Evolutionary conservation across 1,139 yeast species (phyloP), one percentile per base, ranked within the genome.

Genomic region (Suhomyces terraborum): DNA sequence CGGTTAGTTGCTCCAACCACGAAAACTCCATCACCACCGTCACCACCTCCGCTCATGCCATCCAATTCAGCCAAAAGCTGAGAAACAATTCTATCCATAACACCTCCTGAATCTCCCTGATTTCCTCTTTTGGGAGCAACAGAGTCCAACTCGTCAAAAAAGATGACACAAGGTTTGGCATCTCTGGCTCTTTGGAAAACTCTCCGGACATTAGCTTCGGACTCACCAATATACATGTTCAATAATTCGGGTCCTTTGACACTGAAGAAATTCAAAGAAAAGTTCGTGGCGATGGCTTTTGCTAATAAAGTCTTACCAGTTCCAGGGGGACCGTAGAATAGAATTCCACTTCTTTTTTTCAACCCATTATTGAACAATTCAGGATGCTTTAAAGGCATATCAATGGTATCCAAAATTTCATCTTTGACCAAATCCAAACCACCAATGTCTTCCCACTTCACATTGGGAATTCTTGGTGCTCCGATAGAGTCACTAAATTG

Each of bases 21-120:
- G 62, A 93, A 93, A 1, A 93, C 96, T 7, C 97, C 98, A 47
- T 89, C 96, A 8, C 95, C 93, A 17, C 66, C 64, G 32, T 64
- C 66, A 22, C 66, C 71, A 12, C 82, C 79, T 6, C 85, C 81
- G 57, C 94, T 84, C 97, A 91, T 91, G 28, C 98, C 98, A 58
- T 93, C 98, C 36, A 93, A 70, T 61, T 93, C 98, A 0, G 98
- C 96, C 37, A 93, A 71, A 36, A 93, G 69, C 62, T 93, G 98
- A 0, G 97, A 89, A 1, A 93, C 98, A 52, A 93, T 93, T 63
- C 98, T 78, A 61, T 93, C 98, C 98, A 91, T 91, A 4, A 91
- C 98, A 49, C 98, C 98, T 18, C 98, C 98, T 2, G 97, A 88
- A 62, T 93, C 98, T 24, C 98, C 98, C 59, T 91, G 97, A 59